Conservation (phyloP, 2,329 filamentous ascomycete genomes). For the Sclerotinia borealis region DNA sequence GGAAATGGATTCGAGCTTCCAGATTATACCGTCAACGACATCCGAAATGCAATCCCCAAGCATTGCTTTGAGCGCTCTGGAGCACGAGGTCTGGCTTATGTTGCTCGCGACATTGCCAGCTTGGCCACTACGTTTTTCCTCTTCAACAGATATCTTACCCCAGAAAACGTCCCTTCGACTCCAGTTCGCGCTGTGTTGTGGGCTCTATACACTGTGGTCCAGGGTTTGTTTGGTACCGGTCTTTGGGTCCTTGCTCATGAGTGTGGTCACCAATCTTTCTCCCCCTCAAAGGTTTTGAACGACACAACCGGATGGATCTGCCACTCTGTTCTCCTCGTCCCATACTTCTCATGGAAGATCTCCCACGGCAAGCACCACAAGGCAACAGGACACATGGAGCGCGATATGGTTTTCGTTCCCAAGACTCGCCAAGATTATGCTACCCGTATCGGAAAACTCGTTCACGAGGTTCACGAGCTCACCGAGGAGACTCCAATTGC, state of each 20-base stretch:
- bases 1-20: constrained; percentile 92
- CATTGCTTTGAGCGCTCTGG: constrained; percentile 93
- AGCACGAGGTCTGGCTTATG: constrained; percentile 69
- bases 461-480: constrained; percentile 80
- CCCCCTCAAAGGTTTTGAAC: constrained; percentile 82
- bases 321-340: constrained; percentile 83
- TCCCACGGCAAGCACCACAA: constrained; percentile 99
- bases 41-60: constrained; percentile 92
- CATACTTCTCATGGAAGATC: constrained; percentile 99
- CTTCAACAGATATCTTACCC: constrained; percentile 85
- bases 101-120: constrained; percentile 70
- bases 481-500: constrained; percentile 90
- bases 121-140: constrained; percentile 75
- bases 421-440: constrained; percentile 81
- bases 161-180: constrained; percentile 69
- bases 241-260: constrained; percentile 97
- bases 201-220: constrained; percentile 63
- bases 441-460: constrained; percentile 62
- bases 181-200: constrained; percentile 59
- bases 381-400: constrained; percentile 92
- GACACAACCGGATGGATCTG: constrained; percentile 88
- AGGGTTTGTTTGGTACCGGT: constrained; percentile 90
- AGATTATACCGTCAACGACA: constrained; percentile 96
- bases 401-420: constrained; percentile 99
- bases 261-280: constrained; percentile 96